Evolutionary conservation across 2,329 filamentous ascomycete genomes (phyloP).

Genomic region (Talaromyces amestolkiae): DNA sequence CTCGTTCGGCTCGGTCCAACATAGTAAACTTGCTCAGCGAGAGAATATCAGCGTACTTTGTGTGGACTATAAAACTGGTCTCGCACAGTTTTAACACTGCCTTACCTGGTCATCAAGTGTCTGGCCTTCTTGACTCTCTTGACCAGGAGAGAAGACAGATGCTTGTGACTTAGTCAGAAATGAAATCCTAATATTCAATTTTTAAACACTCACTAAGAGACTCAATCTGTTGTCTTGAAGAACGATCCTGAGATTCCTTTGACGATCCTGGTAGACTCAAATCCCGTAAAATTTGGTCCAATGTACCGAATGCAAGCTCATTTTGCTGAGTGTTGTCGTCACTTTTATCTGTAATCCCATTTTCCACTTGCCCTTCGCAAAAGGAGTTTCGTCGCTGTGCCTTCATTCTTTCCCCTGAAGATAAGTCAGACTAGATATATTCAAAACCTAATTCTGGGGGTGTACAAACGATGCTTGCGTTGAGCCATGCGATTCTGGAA

Average conservation of each 20-base stretch:
- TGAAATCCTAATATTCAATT: background rate
- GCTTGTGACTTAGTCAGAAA: background rate
- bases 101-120: background rate
- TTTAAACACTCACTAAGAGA: background rate
- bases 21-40: slow-evolving; percentile 3
- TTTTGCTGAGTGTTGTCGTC: background rate
- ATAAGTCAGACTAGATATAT: background rate
- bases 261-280: background rate
- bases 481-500: background rate
- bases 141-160: background rate
- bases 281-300: background rate
- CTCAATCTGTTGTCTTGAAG: background rate
- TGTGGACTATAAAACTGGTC: background rate
- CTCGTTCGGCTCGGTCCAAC: background rate
- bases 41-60: background rate
- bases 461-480: background rate
- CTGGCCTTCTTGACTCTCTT: background rate
- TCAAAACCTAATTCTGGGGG: background rate
- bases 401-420: background rate
- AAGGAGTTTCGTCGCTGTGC: background rate
- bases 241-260: background rate
- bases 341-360: background rate
- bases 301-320: background rate
- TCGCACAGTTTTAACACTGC: background rate
- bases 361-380: background rate